These are phyloP conservation scores for Lachnellula willkommii DNA, from an alignment of 2,329 filamentous ascomycete species.

Conservation along the genomic window DNA sequence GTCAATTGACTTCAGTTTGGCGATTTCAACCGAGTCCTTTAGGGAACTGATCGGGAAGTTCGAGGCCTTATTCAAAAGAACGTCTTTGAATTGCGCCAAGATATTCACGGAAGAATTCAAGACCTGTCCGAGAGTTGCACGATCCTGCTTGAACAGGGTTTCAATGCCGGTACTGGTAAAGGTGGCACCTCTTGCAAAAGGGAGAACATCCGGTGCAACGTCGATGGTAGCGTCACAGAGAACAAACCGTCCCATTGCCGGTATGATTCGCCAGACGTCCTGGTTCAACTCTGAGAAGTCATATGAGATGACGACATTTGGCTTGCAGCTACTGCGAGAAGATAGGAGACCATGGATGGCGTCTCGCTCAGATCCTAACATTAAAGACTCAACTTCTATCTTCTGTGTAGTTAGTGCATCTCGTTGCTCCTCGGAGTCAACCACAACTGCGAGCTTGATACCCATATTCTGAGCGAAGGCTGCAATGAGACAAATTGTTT, in stretches of 20 bases:
- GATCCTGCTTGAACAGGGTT: neutral
- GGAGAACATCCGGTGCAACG: neutral
- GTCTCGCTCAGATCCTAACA: neutral
- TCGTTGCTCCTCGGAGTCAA: too few relatives aligned
- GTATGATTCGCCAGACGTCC: neutral
- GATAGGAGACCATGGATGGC: neutral
- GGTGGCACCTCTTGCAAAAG: neutral
- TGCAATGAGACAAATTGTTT: too few relatives aligned
- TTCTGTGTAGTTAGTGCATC: neutral
- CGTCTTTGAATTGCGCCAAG: too few relatives aligned
- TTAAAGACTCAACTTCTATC: neutral
- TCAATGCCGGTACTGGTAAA: neutral
- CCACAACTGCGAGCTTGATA: too few relatives aligned
- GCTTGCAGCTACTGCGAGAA: neutral
- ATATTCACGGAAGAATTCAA: too few relatives aligned
- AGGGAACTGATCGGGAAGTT: too few relatives aligned
- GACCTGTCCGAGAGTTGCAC: too few relatives aligned
- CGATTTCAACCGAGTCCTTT: too few relatives aligned
- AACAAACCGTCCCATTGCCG: conserved; percentile 11
- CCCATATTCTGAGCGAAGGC: too few relatives aligned
- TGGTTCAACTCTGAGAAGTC: neutral
- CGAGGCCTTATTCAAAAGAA: too few relatives aligned
- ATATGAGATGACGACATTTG: neutral
- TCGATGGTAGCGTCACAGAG: neutral
- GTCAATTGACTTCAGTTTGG: too few relatives aligned